Evolutionary conservation across 805 yeast species (phyloP), one percentile per base, ranked within the genome.

Genomic region (Geotrichum ghanense): DNA sequence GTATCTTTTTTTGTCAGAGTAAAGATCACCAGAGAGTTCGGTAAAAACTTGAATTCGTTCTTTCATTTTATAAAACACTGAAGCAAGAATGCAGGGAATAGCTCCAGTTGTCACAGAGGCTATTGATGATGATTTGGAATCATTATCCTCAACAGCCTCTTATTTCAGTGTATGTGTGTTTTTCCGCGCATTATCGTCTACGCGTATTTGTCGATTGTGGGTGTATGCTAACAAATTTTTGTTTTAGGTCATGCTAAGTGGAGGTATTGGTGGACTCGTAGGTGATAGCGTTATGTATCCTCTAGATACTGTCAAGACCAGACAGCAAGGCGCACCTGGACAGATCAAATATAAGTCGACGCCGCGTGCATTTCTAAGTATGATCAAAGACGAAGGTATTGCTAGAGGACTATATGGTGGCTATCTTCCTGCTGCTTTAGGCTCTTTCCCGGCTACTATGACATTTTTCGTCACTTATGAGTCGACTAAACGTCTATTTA

Each of bases 281-380:
- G 97, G 97, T 12, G 98, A 90, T 58, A 74, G 92, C 1, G 67
- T 78, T 24, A 92, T 92, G 97, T 97, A 92, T 64, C 89, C 97
- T 0, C 66, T 92, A 27, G 99, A 92, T 60, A 92, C 98, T 0
- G 95, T 92, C 25, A 92, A 92, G 62, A 92, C 98, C 1, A 72
- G 98, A 51, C 98, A 92, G 62, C 99, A 92, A 61, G 97, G 95
- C n/a, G 84, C 95, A 3, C 80, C 84, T 20, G 69, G 72, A 52
- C 73, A 73, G 19, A 52, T 68, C 4, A 83, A 85, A 62, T 90
- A 90, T 63, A 73, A 68, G 50, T 79, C 75, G 56, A 87, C 88
- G 81, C 56, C 81, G 6, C 74, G 78, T 9, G 95, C 97, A 0
- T 87, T 83, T 56, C 51, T 65, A 22, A 81, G 90, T 0, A 83